These are phyloP conservation scores for Ophiostoma sp. DNA, from an alignment of 2,329 filamentous ascomycete species.

Conservation along the genomic window DNA sequence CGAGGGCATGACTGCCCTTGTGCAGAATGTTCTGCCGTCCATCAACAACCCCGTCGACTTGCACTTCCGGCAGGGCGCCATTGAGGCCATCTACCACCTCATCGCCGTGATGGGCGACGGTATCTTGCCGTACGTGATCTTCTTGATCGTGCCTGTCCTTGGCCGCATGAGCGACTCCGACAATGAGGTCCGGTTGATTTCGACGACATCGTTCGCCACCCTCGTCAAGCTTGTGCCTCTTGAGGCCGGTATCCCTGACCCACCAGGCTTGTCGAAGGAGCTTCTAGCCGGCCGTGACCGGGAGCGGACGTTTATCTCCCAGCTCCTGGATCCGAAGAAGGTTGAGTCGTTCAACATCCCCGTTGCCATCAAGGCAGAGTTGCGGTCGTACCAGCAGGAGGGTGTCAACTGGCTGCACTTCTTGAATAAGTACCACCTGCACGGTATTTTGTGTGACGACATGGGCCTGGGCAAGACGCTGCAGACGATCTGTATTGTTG, in stretches of 20 bases:
- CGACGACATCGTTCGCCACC: conserved; percentile 95
- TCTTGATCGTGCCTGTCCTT: conserved; percentile 94
- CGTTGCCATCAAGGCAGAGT: conserved; percentile 93
- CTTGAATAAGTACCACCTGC: conserved; percentile 95
- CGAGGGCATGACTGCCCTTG: conserved; percentile 91
- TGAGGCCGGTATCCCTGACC: conserved; percentile 95
- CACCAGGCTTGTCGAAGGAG: conserved; percentile 85
- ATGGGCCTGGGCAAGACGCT: conserved; percentile 98
- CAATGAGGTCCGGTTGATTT: conserved; percentile 88
- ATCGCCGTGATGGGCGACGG: conserved; percentile 98
- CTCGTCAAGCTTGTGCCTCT: conserved; percentile 95
- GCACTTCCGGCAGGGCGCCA: conserved; percentile 85
- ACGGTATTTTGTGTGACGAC: conserved; percentile 97
- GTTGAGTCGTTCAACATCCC: conserved; percentile 92
- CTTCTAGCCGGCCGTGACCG: conserved; percentile 86
- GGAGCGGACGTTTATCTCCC: conserved; percentile 93
- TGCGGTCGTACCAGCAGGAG: conserved; percentile 96
- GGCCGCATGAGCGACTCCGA: conserved; percentile 98
- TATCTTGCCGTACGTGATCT: conserved; percentile 96
- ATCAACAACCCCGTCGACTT: conserved; percentile 90
- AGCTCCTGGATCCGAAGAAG: conserved; percentile 95
- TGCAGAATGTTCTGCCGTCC: conserved; percentile 87
- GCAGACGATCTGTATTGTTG: conserved; percentile 96
- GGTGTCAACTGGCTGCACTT: conserved; percentile 99
- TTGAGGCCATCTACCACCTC: conserved; percentile 93